Evolutionary conservation across 768 basidiomycete genomes (phyloP).

Genomic region (Psilocybe sp.): DNA sequence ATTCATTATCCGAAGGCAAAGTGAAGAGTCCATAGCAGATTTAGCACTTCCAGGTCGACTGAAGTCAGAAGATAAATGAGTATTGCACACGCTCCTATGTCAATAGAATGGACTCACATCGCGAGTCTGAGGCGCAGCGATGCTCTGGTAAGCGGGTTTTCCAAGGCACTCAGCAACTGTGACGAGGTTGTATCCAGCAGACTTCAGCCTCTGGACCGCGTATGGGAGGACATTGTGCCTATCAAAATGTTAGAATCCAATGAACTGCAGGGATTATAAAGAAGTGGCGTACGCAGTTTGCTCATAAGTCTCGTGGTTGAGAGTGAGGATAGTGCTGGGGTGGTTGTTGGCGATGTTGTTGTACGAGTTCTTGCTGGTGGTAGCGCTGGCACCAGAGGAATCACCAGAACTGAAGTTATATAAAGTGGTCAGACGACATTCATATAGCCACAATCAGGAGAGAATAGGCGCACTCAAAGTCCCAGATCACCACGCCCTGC

Average conservation of each 20-base stretch:
- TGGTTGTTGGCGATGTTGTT: slow-evolving; percentile 14
- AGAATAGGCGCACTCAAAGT: slow-evolving; percentile 30
- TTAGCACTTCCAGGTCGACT: slow-evolving; percentile 7
- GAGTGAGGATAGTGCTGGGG: slow-evolving; percentile 26
- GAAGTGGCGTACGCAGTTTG: background rate
- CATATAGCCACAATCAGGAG: background rate
- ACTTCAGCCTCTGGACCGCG: slow-evolving; percentile 24
- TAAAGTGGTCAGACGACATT: background rate
- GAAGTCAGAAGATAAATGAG: background rate
- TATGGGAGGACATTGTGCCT: slow-evolving; percentile 27
- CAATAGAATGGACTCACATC: slow-evolving; percentile 17
- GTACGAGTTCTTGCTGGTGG: slow-evolving; percentile 21
- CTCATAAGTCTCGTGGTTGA: slow-evolving; percentile 32
- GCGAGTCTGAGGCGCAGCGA: slow-evolving; percentile 17
- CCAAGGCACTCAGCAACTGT: slow-evolving; percentile 39
- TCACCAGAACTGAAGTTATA: slow-evolving; percentile 24
- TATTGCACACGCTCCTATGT: background rate
- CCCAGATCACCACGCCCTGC: slow-evolving; percentile 33
- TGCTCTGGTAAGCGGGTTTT: slow-evolving; percentile 27
- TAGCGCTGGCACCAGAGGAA: slow-evolving; percentile 21
- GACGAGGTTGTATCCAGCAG: slow-evolving; percentile 34
- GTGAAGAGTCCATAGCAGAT: too few species aligned
- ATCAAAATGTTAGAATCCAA: slow-evolving; percentile 4
- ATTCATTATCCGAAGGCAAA: too few species aligned
- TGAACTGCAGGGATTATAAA: too few species aligned